A percentile compares a stretch with the other conserved stretches of the same genome.
These are phyloP conservation scores for Juglanconis sp. DNA, from an alignment of 2,329 filamentous ascomycete species.

Conservation along the genomic window DNA sequence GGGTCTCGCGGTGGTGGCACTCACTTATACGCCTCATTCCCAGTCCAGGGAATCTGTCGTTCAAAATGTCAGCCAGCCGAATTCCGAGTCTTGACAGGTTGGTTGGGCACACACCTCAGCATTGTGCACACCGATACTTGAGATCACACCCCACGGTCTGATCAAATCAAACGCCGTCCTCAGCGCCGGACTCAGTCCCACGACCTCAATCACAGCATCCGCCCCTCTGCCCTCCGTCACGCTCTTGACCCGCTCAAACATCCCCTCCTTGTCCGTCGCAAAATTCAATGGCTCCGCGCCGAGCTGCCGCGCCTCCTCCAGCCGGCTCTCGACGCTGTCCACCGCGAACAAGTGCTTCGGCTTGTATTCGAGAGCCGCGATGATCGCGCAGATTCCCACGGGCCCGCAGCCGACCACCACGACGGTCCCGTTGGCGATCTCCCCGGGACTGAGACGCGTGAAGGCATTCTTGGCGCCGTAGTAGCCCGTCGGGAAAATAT, in stretches of 20 bases:
- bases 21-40: constrained; percentile 58
- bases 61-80: not conserved
- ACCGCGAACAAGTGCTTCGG: constrained; percentile 76
- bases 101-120: constrained; percentile 52
- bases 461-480: constrained; percentile 81
- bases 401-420: constrained; percentile 83
- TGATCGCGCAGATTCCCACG: constrained; percentile 78
- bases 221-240: constrained; percentile 78
- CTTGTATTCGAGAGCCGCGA: constrained; percentile 71
- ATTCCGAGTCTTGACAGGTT: not conserved
- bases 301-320: constrained; percentile 68
- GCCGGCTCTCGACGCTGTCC: constrained; percentile 71
- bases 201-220: constrained; percentile 79
- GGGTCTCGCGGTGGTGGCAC: constrained; percentile 19
- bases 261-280: constrained; percentile 58
- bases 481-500: constrained; percentile 81
- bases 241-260: constrained; percentile 68
- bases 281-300: constrained; percentile 86
- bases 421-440: constrained; percentile 64
- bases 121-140: constrained; percentile 74
- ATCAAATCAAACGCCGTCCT: constrained; percentile 69
- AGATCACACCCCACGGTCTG: constrained; percentile 70
- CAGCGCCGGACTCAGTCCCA: constrained; percentile 66
- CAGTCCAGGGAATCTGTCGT: constrained; percentile 62
- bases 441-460: constrained; percentile 43